These are phyloP conservation scores for Epichloe typhina DNA, from an alignment of 2,329 filamentous ascomycete species.

Conservation along the genomic window DNA sequence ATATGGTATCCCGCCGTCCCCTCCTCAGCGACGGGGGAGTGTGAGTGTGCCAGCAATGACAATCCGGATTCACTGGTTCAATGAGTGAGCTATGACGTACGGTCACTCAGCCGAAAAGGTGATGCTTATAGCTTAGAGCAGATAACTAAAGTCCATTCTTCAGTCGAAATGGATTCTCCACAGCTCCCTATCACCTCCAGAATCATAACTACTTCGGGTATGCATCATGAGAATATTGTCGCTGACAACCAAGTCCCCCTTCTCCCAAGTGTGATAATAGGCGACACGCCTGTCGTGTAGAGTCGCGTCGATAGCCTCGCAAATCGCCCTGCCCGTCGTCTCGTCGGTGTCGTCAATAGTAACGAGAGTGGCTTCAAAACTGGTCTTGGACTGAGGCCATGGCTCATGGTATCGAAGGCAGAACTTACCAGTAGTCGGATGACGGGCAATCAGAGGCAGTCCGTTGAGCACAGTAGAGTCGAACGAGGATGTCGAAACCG, in stretches of 20 bases:
- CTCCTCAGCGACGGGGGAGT: neutral
- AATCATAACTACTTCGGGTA: slow-evolving; percentile 31
- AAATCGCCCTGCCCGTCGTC: slow-evolving; percentile 22
- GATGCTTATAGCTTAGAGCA: too few species aligned
- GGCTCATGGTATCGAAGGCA: slow-evolving; percentile 43
- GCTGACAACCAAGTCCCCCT: slow-evolving; percentile 39
- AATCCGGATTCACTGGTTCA: neutral
- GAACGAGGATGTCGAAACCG: slow-evolving; percentile 34
- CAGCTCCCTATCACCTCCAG: slow-evolving; percentile 30
- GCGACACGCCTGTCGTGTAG: slow-evolving; percentile 37
- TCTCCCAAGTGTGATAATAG: slow-evolving; percentile 38
- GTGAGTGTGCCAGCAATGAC: neutral
- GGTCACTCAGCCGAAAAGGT: too few species aligned
- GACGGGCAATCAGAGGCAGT: slow-evolving; percentile 30
- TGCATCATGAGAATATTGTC: slow-evolving; percentile 39
- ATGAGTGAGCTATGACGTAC: neutral
- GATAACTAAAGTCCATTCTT: too few species aligned
- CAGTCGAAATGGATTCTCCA: slow-evolving; percentile 39
- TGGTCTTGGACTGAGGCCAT: slow-evolving; percentile 38
- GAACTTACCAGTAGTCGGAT: slow-evolving; percentile 30
- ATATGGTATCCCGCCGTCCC: neutral
- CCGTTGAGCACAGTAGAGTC: slow-evolving; percentile 27
- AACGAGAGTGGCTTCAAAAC: slow-evolving; percentile 32
- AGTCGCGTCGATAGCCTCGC: slow-evolving; percentile 25
- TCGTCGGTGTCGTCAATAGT: slow-evolving; percentile 24